Evolutionary conservation across 2,329 filamentous ascomycete genomes (phyloP), one percentile per base, ranked within the genome.

Genomic region (Polychaeton citri): DNA sequence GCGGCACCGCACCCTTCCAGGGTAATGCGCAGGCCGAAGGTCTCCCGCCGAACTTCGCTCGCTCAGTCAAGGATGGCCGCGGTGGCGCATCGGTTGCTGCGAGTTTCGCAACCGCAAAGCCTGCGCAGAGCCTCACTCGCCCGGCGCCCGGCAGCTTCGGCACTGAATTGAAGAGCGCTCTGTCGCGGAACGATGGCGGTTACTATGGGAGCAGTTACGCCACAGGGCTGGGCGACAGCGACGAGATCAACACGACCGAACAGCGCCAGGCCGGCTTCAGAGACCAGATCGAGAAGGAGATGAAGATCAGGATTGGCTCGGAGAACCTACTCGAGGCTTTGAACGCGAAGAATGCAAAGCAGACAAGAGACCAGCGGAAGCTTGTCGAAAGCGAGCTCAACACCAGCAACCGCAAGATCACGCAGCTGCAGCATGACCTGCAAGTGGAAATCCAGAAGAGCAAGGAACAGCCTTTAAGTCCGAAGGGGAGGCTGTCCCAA

Each of bases 261-360:
- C 77, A 85, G 59, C 72, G 76, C 28, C 76, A 94, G 50, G 72
- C 77, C 16, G 68, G 74, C 35, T 71, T 95, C 43, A 79, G 81
- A 51, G 87, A 95, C 49, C 75, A 80, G 52, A 79, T 98, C 44
- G 88, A 86, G 47, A 88, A 92, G 52, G 92, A 98, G 63, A 79
- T 87, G 64, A 96, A 96, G 68, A 96, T 98, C 56, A 95, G 93
- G 60, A 82, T 88, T 51, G 90, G 90, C 15, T 95, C 88, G 39
- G 90, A 98, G 66, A 98, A 98, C 57, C 79, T 98, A 74, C 69
- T 98, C 26, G 90, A 98, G 64, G 90, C 90, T 9, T 65, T 98
- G 45, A 85, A 95, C 57, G 74, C 78, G 31, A 98, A 98, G 62
- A 95, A 93, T 59, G 81, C 84, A 32, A 98, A 96, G 62, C 88